phyloP scores from a whole-genome alignment of 2,329 filamentous ascomycete genomes.

The Cladosporium sp. region DNA sequence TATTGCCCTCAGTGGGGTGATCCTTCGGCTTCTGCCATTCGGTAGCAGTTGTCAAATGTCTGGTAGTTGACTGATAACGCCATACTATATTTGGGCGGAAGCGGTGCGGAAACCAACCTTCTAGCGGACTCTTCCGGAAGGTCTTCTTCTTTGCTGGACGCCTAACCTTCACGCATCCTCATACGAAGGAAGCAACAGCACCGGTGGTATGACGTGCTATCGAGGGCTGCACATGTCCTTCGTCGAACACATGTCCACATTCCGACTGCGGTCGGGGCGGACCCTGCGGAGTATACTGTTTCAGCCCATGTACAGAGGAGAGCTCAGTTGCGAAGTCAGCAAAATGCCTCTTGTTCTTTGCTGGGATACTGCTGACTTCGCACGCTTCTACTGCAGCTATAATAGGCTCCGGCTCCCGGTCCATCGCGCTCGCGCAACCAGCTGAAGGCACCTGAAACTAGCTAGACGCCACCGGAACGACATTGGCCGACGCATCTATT shows the following conservation, averaged over 20 bases:
- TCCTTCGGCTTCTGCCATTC: background rate
- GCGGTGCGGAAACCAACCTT: background rate
- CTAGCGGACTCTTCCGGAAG: background rate
- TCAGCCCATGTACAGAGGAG: background rate
- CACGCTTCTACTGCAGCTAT: constrained; percentile 17
- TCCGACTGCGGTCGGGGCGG: constrained; percentile 15
- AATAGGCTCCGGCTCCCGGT: constrained; percentile 3
- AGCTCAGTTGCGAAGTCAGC: constrained; percentile 21
- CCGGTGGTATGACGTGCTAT: background rate
- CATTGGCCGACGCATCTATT: background rate
- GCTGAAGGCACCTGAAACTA: constrained; percentile 12
- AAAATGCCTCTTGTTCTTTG: constrained; percentile 6
- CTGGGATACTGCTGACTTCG: constrained; percentile 18
- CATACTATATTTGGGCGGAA: background rate
- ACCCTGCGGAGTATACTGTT: constrained; percentile 9
- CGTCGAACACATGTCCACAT: constrained; percentile 7
- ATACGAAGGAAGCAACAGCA: background rate
- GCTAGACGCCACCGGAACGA: background rate
- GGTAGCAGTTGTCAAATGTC: background rate
- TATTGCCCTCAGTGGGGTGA: background rate
- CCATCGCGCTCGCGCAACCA: background rate
- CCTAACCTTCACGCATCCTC: constrained; percentile 2
- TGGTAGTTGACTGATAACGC: background rate
- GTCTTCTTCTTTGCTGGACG: background rate
- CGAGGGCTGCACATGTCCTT: background rate